Conservation (phyloP, 2,329 filamentous ascomycete species). For the Sphaerulina vaccinii region DNA sequence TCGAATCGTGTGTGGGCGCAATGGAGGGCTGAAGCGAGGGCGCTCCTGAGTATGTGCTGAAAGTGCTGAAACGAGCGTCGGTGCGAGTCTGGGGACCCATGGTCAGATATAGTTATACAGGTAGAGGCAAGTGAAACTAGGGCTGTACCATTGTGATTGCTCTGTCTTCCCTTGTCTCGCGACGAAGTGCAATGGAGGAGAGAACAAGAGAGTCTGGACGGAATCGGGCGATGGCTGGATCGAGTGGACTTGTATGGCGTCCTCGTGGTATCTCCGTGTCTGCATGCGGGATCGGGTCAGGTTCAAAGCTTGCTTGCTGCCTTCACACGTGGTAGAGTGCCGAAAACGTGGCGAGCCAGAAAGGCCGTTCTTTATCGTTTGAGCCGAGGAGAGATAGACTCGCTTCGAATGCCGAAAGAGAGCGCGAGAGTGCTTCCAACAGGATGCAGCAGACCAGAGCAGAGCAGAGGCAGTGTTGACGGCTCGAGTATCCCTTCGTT, state of each 20-base stretch:
- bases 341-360: background rate
- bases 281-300: background rate
- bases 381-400: background rate
- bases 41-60: slow-evolving; percentile 52
- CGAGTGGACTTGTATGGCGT: too few relatives aligned
- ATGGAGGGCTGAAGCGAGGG: slow-evolving; percentile 53
- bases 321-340: background rate
- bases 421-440: background rate
- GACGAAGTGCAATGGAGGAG: background rate
- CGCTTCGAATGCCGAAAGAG: background rate
- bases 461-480: background rate
- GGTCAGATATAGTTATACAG: slow-evolving; percentile 7
- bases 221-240: background rate
- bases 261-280: background rate
- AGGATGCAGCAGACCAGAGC: background rate
- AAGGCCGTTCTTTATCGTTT: background rate
- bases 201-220: too few relatives aligned
- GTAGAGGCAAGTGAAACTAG: background rate
- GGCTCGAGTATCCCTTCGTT: slow-evolving; percentile 2
- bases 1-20: slow-evolving; percentile 42
- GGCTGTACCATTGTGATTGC: slow-evolving; percentile 16
- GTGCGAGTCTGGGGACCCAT: slow-evolving; percentile 21
- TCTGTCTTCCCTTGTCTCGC: background rate
- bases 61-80: slow-evolving; percentile 50
- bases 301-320: background rate